A percentile compares a stretch with the other conserved stretches of the same genome.
Conservation (phyloP, 73 alveolate species). For the Paraurostyla sp. region DNA sequence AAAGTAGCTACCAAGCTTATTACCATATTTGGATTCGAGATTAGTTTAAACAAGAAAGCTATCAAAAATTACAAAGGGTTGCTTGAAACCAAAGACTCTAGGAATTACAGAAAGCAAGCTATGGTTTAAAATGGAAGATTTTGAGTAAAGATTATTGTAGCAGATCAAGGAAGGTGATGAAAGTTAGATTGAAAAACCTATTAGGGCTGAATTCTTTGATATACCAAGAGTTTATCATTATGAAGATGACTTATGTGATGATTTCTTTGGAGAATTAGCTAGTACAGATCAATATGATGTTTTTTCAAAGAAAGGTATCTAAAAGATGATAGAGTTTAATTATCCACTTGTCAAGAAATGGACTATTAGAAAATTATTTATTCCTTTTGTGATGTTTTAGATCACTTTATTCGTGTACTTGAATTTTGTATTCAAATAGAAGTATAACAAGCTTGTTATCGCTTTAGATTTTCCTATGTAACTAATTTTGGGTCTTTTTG, state of each 20-base stretch:
- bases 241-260: neutral
- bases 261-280: conserved; percentile 41
- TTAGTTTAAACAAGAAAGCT: conserved; percentile 21
- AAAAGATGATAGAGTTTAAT: conserved; percentile 45
- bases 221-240: conserved; percentile 32
- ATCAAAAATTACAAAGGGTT: conserved; percentile 30
- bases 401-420: neutral
- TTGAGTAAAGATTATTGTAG: conserved; percentile 4
- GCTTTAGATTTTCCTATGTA: conserved; percentile 35
- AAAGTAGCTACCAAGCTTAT: conserved; percentile 24
- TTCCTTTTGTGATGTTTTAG: conserved; percentile 39
- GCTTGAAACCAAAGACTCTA: neutral
- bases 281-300: conserved; percentile 46
- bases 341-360: conserved; percentile 40
- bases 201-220: conserved; percentile 36
- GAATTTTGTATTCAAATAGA: conserved; percentile 3
- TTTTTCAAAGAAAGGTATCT: conserved; percentile 29
- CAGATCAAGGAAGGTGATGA: neutral
- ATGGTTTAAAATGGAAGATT: conserved; percentile 15
- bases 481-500: conserved; percentile 14
- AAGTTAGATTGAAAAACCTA: conserved; percentile 24
- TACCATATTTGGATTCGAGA: conserved; percentile 51
- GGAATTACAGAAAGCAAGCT: conserved; percentile 34
- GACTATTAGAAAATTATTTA: conserved; percentile 28
- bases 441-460: neutral